Conservation (phyloP, 257 asterid species). For the Linderniella brevidens region DNA sequence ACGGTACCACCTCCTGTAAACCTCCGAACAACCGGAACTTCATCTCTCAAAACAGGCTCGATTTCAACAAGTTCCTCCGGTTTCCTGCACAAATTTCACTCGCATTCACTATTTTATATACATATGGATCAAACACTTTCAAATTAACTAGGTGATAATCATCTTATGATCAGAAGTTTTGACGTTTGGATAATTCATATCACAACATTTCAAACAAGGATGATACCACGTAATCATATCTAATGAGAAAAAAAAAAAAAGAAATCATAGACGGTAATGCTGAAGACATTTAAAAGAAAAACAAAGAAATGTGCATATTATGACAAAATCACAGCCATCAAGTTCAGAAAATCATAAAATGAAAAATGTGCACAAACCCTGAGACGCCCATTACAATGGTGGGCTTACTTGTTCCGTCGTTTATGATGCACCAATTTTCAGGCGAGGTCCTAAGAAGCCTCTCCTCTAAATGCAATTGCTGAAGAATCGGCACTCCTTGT, state of each 20-base stretch:
- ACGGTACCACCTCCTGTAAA: constrained; percentile 97
- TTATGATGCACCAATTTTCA: constrained; percentile 77
- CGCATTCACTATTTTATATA: no score
- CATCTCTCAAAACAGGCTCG: constrained; percentile 48
- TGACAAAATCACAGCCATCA: neutral
- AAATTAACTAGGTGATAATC: no score
- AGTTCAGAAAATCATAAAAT: neutral
- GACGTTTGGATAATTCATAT: no score
- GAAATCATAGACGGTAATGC: no score
- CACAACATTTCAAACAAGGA: no score
- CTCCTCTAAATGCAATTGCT: constrained; percentile 81
- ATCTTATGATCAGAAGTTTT: no score
- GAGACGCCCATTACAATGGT: constrained; percentile 89
- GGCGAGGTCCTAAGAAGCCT: constrained; percentile 51
- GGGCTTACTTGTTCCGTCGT: constrained; percentile 60
- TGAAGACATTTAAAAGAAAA: no score
- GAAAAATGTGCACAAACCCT: constrained; percentile 37
- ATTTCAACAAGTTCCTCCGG: constrained; percentile 64
- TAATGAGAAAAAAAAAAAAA: no score
- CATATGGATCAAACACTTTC: no score
- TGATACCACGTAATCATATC: no score
- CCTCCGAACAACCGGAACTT: constrained; percentile 69
- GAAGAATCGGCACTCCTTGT: constrained; percentile 54
- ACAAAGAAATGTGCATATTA: neutral
- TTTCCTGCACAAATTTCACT: constrained; percentile 36